Evolutionary conservation across 2,329 filamentous ascomycete genomes (phyloP), one percentile per base, ranked within the genome.

Genomic region (Fusarium torreyae): DNA sequence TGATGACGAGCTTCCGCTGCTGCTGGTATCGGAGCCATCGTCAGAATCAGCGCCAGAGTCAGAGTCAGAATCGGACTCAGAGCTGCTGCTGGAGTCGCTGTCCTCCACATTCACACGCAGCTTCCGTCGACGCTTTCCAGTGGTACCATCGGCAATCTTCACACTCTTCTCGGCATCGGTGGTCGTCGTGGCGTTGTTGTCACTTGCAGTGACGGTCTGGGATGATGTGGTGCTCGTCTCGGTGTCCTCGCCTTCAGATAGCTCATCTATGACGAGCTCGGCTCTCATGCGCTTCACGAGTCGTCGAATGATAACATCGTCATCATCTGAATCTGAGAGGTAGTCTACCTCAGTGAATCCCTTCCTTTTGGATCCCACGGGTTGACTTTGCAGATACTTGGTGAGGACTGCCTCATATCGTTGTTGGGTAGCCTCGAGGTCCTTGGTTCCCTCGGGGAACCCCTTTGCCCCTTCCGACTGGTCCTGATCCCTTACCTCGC

Each of bases 241-340:
- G 46, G 78, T 81, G 55, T 83, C 81, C 22, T 82, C 84, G 49
- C 80, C 81, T 52, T 86, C 84, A 1, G 82, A 84, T n/a, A 91
- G 79, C 72, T 87, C 84, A 33, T 84, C 84, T 34, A 88, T 70
- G 31, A 91, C 82, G 66, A 84, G 81, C 76, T 91, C 88, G 10
- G 88, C 86, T 33, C 89, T 86, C 82, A 90, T 89, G 55, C 89
- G 86, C 81, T 89, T 90, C 45, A 88, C 82, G 52, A 89, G 81
- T 26, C 88, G 84, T 58, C 81, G 80, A 63, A 86, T 83, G 77
- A 90, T 83, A 42, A 83, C 81, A 42, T 81, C 75, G 53, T 81
- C 81, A 57, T 88, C 85, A 13, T 84, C 78, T 15, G 85, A 81
- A 56, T 82, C 81, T 33, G 84, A 76, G 22, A 86, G 80, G 57